phyloP scores from a whole-genome alignment of 1,139 yeast genomes.

The Hansenula lynferdii region DNA sequence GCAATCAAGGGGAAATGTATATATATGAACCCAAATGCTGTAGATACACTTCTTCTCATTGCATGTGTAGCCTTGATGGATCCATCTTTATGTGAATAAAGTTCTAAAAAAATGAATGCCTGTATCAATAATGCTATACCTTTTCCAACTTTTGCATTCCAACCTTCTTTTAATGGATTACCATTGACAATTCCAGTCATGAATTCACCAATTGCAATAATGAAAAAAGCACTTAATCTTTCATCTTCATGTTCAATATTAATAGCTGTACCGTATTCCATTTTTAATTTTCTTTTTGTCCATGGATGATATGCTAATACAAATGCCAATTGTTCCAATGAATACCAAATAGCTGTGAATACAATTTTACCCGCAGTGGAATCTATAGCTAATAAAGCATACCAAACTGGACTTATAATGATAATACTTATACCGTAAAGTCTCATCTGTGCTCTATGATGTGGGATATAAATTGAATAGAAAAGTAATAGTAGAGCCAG shows the following conservation, averaged over 20 bases:
- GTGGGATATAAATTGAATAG: slow-evolving; percentile 47
- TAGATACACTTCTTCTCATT: slow-evolving; percentile 40
- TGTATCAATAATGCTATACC: slow-evolving; percentile 45
- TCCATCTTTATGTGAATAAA: slow-evolving; percentile 54
- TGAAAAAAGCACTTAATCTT: slow-evolving; percentile 51
- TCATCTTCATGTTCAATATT: slow-evolving; percentile 68
- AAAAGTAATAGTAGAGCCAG: slow-evolving; percentile 31
- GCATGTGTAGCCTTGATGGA: slow-evolving; percentile 48
- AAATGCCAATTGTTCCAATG: slow-evolving; percentile 37
- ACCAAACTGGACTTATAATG: slow-evolving; percentile 40
- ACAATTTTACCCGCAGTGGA: slow-evolving; percentile 43
- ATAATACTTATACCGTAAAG: slow-evolving; percentile 32
- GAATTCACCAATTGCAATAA: slow-evolving; percentile 65
- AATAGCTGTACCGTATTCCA: slow-evolving; percentile 52
- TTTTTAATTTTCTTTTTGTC: slow-evolving; percentile 35
- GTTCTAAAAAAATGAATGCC: slow-evolving; percentile 50
- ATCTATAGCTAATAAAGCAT: slow-evolving; percentile 36
- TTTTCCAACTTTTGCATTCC: slow-evolving; percentile 39
- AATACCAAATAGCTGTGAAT: slow-evolving; percentile 36
- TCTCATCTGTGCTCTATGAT: slow-evolving; percentile 50
- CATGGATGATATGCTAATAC: slow-evolving; percentile 40
- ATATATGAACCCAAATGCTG: slow-evolving; percentile 46
- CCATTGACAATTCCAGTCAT: slow-evolving; percentile 50
- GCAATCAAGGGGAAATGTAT: slow-evolving; percentile 51
- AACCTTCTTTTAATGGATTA: slow-evolving; percentile 43